Conservation (phyloP, 805 yeast species). For the Sugiyamaella chiloensis region DNA sequence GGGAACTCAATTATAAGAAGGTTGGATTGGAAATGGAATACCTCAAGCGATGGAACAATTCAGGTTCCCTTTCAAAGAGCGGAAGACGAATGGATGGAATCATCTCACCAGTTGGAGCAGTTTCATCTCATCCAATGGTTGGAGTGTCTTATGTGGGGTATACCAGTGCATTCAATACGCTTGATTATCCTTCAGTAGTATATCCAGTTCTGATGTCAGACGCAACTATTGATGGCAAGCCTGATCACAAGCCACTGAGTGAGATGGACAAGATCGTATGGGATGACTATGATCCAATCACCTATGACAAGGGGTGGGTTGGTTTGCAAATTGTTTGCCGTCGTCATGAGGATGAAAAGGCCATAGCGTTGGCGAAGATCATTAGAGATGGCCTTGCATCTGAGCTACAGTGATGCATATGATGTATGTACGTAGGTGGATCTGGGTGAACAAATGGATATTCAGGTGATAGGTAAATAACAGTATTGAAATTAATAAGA, state of each 20-base stretch:
- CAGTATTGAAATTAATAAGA: too few relatives aligned
- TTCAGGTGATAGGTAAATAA: too few relatives aligned
- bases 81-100: background rate
- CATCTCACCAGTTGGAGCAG: background rate
- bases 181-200: background rate
- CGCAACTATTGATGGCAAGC: constrained; percentile 6
- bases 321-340: constrained; percentile 53
- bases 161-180: background rate
- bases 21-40: background rate
- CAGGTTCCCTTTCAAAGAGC: constrained; percentile 12
- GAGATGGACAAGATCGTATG: constrained; percentile 36
- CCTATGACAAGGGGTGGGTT: constrained; percentile 51
- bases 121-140: background rate
- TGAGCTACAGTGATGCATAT: too few relatives aligned
- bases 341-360: constrained; percentile 58
- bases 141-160: background rate
- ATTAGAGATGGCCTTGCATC: constrained; percentile 11
- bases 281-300: constrained; percentile 44
- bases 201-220: background rate
- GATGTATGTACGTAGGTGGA: too few relatives aligned
- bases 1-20: background rate
- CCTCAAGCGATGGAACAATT: background rate
- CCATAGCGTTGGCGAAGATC: constrained; percentile 35
- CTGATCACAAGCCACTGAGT: constrained; percentile 15
- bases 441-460: too few relatives aligned